Evolutionary conservation across 148 eudicot species (phyloP).

Genomic region (Nepenthes gracilis): DNA sequence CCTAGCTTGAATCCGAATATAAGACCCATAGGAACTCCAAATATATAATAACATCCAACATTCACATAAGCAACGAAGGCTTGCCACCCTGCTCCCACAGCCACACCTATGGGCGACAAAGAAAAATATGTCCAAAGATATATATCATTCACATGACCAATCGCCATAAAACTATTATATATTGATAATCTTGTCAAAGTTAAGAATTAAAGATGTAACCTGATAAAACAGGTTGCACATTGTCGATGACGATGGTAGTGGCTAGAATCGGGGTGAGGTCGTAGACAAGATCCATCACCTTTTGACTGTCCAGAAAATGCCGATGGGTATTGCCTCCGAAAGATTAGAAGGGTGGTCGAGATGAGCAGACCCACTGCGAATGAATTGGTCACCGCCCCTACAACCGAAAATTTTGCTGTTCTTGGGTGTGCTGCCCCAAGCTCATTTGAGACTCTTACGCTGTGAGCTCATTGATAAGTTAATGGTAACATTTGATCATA

Average conservation of each 20-base stretch:
- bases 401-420: slow-evolving; percentile 32
- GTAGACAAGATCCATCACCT: slow-evolving; percentile 24
- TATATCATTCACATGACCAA: not conserved
- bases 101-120: slow-evolving; percentile 25
- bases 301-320: slow-evolving; percentile 18
- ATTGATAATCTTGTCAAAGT: not conserved
- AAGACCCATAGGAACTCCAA: slow-evolving; percentile 39
- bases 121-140: not conserved
- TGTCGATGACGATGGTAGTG: slow-evolving; percentile 21
- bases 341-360: slow-evolving; percentile 13
- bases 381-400: slow-evolving; percentile 19
- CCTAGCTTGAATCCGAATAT: slow-evolving; percentile 15
- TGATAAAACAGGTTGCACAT: slow-evolving; percentile 38
- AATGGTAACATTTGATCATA: not conserved
- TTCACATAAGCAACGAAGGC: slow-evolving; percentile 40
- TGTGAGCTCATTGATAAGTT: slow-evolving; percentile 4
- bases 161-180: not conserved
- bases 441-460: slow-evolving; percentile 59
- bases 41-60: slow-evolving; percentile 35
- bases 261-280: slow-evolving; percentile 38
- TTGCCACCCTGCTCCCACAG: slow-evolving; percentile 70
- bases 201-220: slow-evolving; percentile 4
- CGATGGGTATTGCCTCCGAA: slow-evolving; percentile 21
- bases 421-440: slow-evolving; percentile 40
- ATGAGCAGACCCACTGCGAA: slow-evolving; percentile 20